Evolutionary conservation across 805 yeast species (phyloP).

Genomic region (Kodamaea restingae): DNA sequence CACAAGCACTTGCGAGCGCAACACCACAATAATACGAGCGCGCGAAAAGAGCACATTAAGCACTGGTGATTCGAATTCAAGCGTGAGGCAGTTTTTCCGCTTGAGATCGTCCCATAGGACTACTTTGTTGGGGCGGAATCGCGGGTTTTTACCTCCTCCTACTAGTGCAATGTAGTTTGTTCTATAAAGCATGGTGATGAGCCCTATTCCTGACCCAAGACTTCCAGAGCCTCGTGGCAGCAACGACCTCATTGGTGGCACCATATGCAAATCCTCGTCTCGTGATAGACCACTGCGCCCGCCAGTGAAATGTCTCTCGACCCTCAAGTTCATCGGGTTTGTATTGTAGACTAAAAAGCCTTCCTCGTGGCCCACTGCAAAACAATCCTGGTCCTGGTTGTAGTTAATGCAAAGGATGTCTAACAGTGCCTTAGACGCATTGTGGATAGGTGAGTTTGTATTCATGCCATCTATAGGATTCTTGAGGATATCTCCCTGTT

Average conservation of each 20-base stretch:
- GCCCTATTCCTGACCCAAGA: conserved; percentile 60
- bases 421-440: conserved; percentile 19
- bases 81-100: conserved; percentile 61
- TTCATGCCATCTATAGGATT: conserved; percentile 13
- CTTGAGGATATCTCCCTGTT: neutral
- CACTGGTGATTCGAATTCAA: conserved; percentile 77
- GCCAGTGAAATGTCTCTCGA: conserved; percentile 27
- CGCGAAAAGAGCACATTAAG: conserved; percentile 72
- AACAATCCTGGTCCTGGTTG: conserved; percentile 89
- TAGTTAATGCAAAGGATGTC: conserved; percentile 58
- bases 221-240: conserved; percentile 2
- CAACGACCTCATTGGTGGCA: conserved; percentile 1
- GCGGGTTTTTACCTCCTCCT: conserved; percentile 84
- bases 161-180: conserved; percentile 87
- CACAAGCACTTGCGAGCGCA: conserved; percentile 62
- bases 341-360: conserved; percentile 86
- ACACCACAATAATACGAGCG: conserved; percentile 67
- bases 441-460: conserved; percentile 12
- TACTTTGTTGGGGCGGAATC: conserved; percentile 72
- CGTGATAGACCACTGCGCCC: conserved; percentile 24
- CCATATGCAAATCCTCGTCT: conserved; percentile 27
- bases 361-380: conserved; percentile 72
- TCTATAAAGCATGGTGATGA: conserved; percentile 77
- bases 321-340: conserved; percentile 79
- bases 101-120: conserved; percentile 91